Base-by-base conservation (phyloP, 805 yeast genomes). In the Saturnispora galanensis region DNA sequence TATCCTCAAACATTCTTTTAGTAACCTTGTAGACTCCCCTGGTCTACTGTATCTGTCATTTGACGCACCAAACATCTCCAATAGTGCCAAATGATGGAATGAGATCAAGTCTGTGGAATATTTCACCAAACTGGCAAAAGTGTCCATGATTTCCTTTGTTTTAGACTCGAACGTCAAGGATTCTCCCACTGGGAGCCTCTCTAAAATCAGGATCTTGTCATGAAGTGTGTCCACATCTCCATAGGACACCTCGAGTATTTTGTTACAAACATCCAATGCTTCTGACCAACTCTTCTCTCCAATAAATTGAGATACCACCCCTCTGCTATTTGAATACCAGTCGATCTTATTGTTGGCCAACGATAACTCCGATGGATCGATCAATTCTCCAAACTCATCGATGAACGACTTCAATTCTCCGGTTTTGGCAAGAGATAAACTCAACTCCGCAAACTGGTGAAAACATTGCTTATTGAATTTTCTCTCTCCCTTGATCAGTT, bases 1-100 rank as follows among this genome's bases (percentile, higher is more conserved):
- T 37, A 77, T 71, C 44, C 83, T 78, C 40, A 90, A 65, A 58
- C 97, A 88, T 50, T 74, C 78, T 52, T 62, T 62, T 35, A 34
- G 60, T 33, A 28, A 49, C 42, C 40, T 54, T 56, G 15, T 50
- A 38, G 11, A 52, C 35, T 36, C 49, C 31, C 39, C 47, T 16
- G 41, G 17, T 13, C 46, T 55, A 16, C 43, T 38, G 3, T 56
- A 47, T 30, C 41, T 35, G 12, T 35, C 44, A 17, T 35, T 15
- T 5, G 50, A 48, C n/a, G 30, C 37, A 1, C 58, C 65, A 45
- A 63, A 61, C 34, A 56, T 41, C 21, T 54, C 53, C 13, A 64
- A 42, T 44, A 59, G 54, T 39, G 55, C 56, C n/a, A 62, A 39
- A 15, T 52, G 46, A 17, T 50, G 52, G 42, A 47, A 63, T 35